phyloP scores from a whole-genome alignment of 176 grass and related monocot genomes.

The Aegilops bicornis region DNA sequence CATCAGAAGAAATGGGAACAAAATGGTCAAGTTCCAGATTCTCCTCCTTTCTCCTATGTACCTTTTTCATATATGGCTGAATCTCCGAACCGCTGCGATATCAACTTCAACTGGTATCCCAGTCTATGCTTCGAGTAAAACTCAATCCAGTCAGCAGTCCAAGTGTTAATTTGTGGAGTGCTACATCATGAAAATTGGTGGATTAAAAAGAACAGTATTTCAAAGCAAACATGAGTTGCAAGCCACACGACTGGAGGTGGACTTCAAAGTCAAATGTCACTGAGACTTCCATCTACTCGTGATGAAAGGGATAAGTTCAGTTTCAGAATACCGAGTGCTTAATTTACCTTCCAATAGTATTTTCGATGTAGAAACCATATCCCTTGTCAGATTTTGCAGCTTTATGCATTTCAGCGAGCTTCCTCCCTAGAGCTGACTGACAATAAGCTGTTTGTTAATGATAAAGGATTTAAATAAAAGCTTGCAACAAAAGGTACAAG shows the following conservation, averaged over 20 bases:
- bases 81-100: slow-evolving; percentile 48
- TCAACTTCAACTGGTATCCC: slow-evolving; percentile 65
- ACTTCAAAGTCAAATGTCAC: neutral
- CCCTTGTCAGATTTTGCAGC: slow-evolving; percentile 66
- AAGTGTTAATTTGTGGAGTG: slow-evolving; percentile 84
- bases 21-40: neutral
- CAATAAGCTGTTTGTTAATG: slow-evolving; percentile 19
- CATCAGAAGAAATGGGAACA: neutral
- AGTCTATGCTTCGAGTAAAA: slow-evolving; percentile 81
- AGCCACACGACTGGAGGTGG: neutral
- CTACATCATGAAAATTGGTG: slow-evolving; percentile 24
- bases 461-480: neutral
- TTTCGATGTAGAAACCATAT: slow-evolving; percentile 69
- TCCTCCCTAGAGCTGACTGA: slow-evolving; percentile 76
- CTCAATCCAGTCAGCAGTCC: slow-evolving; percentile 78
- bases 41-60: neutral
- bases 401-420: slow-evolving; percentile 85
- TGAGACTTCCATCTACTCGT: no score
- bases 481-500: neutral
- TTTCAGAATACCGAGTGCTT: neutral
- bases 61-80: slow-evolving; percentile 73
- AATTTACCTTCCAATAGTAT: slow-evolving; percentile 74
- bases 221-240: neutral
- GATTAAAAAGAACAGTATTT: slow-evolving; percentile 1
- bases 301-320: neutral